Evolutionary conservation across 192 early-diverging fungal genomes (phyloP), one percentile per base, ranked within the genome.

Genomic region (Podila horticola): DNA sequence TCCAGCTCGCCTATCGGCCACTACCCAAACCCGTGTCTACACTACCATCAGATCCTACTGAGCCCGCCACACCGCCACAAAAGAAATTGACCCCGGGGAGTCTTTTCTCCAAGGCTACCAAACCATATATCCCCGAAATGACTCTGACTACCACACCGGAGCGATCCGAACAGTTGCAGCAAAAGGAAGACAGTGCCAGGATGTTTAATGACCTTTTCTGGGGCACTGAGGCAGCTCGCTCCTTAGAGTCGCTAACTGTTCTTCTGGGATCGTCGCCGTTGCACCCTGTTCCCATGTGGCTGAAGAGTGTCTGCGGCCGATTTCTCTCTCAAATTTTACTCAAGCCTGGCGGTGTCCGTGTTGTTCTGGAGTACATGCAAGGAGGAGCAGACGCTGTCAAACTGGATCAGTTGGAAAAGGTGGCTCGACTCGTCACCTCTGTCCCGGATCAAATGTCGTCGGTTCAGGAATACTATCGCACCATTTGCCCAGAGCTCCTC

Each of bases 1-100:
- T 95, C 30, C 90, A 93, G 66, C 62, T 91, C 17, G 91, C 91
- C 0, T 95, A 92, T 75, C 86, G 86, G 48, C 94, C 94, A 7
- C 29, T 86, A 1, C 79, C 88, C 24, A 82, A 79, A 26, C 67
- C 74, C 26, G 58, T 38, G 28, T 22, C 33, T 9, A 20, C 48
- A 41, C 31, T 63, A 29, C 5, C 20, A 26, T 64, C 66, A 33
- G 48, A 33, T 24, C 22, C 19, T 20, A n/a, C 29, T 8, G 24
- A 50, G 26, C 7, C 24, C 4, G 19, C 13, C 19, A 8, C 58
- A 55, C 17, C 29, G n/a, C 52, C 67, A 34, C 19, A 52, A 2
- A 69, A 48, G 34, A 72, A 66, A 34, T 17, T 69, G 33, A 70
- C 66, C 5, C 64, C 72, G 51, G 64, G 36, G 24, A 74, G 48